Base-by-base conservation (phyloP, 176 grass and related monocot species). In the Cenchrus purpureus region DNA sequence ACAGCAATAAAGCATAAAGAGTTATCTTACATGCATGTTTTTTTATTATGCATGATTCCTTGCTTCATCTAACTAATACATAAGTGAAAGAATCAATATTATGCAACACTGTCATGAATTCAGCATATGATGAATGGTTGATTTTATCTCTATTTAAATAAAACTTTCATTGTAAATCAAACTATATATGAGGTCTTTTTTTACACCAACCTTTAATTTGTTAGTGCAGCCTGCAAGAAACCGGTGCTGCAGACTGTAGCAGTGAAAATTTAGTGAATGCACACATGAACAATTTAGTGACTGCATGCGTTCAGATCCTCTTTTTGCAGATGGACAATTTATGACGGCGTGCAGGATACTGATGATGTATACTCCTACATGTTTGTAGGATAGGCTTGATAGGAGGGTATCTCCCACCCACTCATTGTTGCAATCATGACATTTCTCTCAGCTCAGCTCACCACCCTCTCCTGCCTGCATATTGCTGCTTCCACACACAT, bases 351-450 rank as follows among this genome's bases (percentile, higher is more conserved):
- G 68, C 46, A 51, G n/a, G 14, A 79, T 34, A 73, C 65, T 44
- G 67, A 15, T 22, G 55, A 76, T 83, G 34, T 69, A 13, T 65
- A 67, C 55, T 34, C 1, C 34, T 34, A 34, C 34, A 74, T 83
- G 82, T 63, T 80, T 81, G 71, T 6, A 61, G 19, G 83, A 76
- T 77, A 66, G 46, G 76, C 61, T 76, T 74, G 68, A 70, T 60
- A 74, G 74, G 84, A 67, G 84, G 88, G 81, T 83, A 85, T 87
- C 84, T 91, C 87, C 81, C 81, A 92, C 90, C 94, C 95, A 94
- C 95, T 94, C 88, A 94, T 91, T 92, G 84, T 79, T 87, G 89
- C 90, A 92, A 92, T 97, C 88, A 94, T 92, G 82, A 83, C 44
- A 79, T 73, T 57, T 69, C 72, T 69, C 58, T 69, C 58, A 60